Evolutionary conservation across 1,139 yeast genomes (phyloP).

Genomic region (Candida freyschussii): DNA sequence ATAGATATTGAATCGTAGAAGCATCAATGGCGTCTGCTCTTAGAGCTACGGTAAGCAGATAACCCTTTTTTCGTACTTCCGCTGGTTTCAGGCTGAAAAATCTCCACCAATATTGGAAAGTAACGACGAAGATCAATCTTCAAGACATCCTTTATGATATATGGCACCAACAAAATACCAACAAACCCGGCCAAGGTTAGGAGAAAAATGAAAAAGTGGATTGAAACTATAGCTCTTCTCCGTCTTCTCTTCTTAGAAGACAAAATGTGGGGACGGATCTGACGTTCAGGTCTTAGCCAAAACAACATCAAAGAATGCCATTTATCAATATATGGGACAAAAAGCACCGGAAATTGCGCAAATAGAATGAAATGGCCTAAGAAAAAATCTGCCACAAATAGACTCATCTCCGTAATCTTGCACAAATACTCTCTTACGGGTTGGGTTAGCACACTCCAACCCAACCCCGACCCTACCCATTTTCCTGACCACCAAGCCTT

Average conservation of each 20-base stretch:
- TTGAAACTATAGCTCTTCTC: conserved; percentile 47
- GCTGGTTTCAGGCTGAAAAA: conserved; percentile 41
- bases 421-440: conserved; percentile 52
- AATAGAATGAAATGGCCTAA: conserved; percentile 49
- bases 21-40: conserved; percentile 5
- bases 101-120: conserved; percentile 32
- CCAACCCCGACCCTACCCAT: conserved; percentile 52
- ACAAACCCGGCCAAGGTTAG: conserved; percentile 30
- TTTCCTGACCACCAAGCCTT: conserved; percentile 69
- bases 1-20: conserved; percentile 1
- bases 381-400: conserved; percentile 48
- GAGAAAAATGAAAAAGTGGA: conserved; percentile 35
- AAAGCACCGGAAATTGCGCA: conserved; percentile 46
- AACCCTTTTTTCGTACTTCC: conserved; percentile 36
- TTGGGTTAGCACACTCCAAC: conserved; percentile 45
- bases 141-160: conserved; percentile 30
- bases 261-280: conserved; percentile 44
- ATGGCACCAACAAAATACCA: conserved; percentile 36
- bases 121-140: conserved; percentile 36
- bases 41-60: conserved; percentile 22
- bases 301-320: conserved; percentile 56
- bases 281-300: conserved; percentile 54
- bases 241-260: conserved; percentile 83
- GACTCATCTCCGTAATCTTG: conserved; percentile 49
- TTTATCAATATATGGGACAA: conserved; percentile 51